These are phyloP conservation scores for Aspergillus sp. DNA, from an alignment of 2,329 filamentous ascomycete species.

Conservation along the genomic window DNA sequence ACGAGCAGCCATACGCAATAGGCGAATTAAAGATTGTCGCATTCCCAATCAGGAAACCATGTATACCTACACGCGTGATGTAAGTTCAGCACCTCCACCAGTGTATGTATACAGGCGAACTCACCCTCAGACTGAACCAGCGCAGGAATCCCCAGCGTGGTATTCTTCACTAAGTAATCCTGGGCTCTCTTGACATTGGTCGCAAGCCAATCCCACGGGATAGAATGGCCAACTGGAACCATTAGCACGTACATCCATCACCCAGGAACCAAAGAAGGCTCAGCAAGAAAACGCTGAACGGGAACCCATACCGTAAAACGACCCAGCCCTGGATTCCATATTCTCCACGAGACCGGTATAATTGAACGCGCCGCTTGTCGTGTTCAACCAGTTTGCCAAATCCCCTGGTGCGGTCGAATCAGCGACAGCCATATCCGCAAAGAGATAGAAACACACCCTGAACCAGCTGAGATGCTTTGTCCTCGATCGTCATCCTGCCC, in stretches of 20 bases:
- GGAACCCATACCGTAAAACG: conserved; percentile 46
- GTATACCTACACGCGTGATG: conserved; percentile 43
- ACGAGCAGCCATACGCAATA: conserved; percentile 62
- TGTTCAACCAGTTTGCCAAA: conserved; percentile 63
- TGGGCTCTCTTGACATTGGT: conserved; percentile 56
- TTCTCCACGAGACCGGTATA: conserved; percentile 56
- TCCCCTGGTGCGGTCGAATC: conserved; percentile 47
- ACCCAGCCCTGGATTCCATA: conserved; percentile 56
- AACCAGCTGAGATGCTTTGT: conserved; percentile 61
- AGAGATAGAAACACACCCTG: conserved; percentile 35
- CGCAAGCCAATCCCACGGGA: conserved; percentile 54
- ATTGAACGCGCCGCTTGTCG: conserved; percentile 58
- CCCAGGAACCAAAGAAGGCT: not conserved
- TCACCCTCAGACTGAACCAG: conserved; percentile 61
- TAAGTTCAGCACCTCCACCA: too few species aligned
- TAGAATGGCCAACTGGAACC: conserved; percentile 51
- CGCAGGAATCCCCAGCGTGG: conserved; percentile 60
- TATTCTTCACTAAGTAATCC: conserved; percentile 59
- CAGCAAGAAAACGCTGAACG: not conserved
- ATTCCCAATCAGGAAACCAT: conserved; percentile 62
- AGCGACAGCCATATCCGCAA: too few species aligned
- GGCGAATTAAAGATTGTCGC: conserved; percentile 73
- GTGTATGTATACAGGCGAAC: conserved; percentile 44
- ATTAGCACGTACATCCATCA: conserved; percentile 2
- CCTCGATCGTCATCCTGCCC: conserved; percentile 62